Base-by-base conservation (phyloP, 306 rosid species). In the Casuarina cunninghamiana region DNA sequence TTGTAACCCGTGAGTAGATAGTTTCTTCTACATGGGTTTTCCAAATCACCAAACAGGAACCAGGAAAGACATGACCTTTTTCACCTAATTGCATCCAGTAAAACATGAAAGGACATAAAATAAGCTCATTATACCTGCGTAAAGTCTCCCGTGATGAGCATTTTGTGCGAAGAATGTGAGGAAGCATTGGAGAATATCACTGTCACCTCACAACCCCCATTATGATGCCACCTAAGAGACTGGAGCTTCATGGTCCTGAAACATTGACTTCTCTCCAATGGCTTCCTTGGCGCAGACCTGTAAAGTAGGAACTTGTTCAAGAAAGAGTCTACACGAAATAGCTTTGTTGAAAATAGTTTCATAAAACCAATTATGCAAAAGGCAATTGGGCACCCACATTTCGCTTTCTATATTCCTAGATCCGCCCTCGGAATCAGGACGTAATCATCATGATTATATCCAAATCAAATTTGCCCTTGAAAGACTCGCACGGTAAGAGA, bases 381-480 rank as follows among this genome's bases (percentile, higher is more conserved):
- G 19, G 35, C 71, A 60, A 67, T 19, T 53, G 60, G 71, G 67
- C 55, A 55, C 53, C 55, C 67, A 69, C 16, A 72, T 45, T n/a
- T 71, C 51, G 69, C 70, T n/a, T 49, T 68, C 76, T 61, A 38
- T 63, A 80, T 66, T 76, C 53, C 79, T 73, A 87, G 90, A 83
- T 87, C 82, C 69, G 82, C 82, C 78, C 80, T 88, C 77, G 93
- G 84, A 83, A 80, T 71, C 82, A 75, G 86, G 80, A 79, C 77
- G 77, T 58, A 61, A 62, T 41, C 62, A 61, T 71, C 74, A 68
- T 78, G 71, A 63, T 53, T 72, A 38, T 54, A 50, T 48, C 48
- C 57, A 39, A 70, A 81, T 83, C 60, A 81, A 78, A 37, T 71
- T 32, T 53, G 54, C n/a, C 35, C 71, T 58, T 43, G 58, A 58